Conservation (phyloP, 768 basidiomycete genomes). For the Albatrellus ellisii region DNA sequence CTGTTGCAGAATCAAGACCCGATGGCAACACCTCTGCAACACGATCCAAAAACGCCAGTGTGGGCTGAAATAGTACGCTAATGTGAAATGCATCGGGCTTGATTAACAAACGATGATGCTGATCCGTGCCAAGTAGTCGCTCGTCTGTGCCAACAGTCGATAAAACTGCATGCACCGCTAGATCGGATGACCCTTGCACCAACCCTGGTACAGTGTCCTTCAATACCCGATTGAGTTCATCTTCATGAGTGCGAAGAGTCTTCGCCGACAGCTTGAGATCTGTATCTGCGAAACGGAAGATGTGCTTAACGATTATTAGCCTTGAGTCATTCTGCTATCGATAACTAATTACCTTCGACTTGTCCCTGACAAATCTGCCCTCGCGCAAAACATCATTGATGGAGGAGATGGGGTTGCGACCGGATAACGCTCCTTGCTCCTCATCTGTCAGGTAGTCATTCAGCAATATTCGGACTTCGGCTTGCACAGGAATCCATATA, state of each 20-base stretch:
- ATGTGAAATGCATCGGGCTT: conserved; percentile 92
- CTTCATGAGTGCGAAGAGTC: conserved; percentile 63
- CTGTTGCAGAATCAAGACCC: conserved; percentile 49
- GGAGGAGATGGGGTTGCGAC: conserved; percentile 81
- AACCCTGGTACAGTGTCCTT: conserved; percentile 92
- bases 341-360: conserved; percentile 43
- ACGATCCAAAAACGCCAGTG: conserved; percentile 69
- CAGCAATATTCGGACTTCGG: conserved; percentile 79
- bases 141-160: conserved; percentile 59
- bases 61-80: conserved; percentile 88
- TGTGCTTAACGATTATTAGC: conserved; percentile 32
- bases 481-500: conserved; percentile 79
- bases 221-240: conserved; percentile 69
- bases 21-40: conserved; percentile 61
- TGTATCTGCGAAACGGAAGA: conserved; percentile 89
- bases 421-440: conserved; percentile 62
- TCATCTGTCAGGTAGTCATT: conserved; percentile 91
- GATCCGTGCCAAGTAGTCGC: conserved; percentile 53
- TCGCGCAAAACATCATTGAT: conserved; percentile 90
- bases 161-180: conserved; percentile 46
- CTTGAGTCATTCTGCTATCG: neutral
- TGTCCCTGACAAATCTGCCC: conserved; percentile 68
- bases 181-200: conserved; percentile 57
- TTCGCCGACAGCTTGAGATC: conserved; percentile 62
- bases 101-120: conserved; percentile 77